Percentiles rank a stretch among this genome's conserved stretches.
Conservation (phyloP, 2,329 filamentous ascomycete species). For the Gnomoniopsis smithogilvyi region DNA sequence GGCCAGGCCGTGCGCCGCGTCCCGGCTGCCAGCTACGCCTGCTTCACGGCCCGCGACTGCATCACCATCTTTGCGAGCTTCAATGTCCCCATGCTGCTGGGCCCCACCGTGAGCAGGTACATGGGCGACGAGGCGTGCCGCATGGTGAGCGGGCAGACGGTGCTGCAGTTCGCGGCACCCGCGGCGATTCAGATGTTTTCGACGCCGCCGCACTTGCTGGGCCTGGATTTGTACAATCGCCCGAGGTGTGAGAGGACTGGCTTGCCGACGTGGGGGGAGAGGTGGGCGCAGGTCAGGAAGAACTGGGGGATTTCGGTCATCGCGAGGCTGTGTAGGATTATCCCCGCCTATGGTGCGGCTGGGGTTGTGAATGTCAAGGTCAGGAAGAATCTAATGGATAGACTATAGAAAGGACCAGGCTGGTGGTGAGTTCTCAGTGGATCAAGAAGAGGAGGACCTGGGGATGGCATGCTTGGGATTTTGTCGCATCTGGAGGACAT, state of each 20-base stretch:
- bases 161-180: constrained; percentile 78
- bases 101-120: constrained; percentile 60
- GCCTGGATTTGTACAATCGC: constrained; percentile 83
- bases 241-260: constrained; percentile 38
- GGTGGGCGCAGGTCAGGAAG: constrained; percentile 63
- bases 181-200: constrained; percentile 75
- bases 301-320: constrained; percentile 74
- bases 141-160: constrained; percentile 48
- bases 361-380: constrained; percentile 80
- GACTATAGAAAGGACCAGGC: constrained; percentile 35
- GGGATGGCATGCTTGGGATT: background rate
- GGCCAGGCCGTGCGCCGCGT: constrained; percentile 51
- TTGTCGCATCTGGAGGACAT: background rate
- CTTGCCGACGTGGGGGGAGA: constrained; percentile 46
- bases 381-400: constrained; percentile 63
- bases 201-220: constrained; percentile 81
- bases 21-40: constrained; percentile 65
- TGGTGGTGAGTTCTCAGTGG: background rate
- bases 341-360: constrained; percentile 85
- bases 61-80: constrained; percentile 90
- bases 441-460: background rate
- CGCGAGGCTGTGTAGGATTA: constrained; percentile 78
- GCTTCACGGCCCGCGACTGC: constrained; percentile 82
- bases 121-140: constrained; percentile 51
- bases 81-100: constrained; percentile 79